phyloP scores from a whole-genome alignment of 2,329 filamentous ascomycete genomes.

The Cercospora sp. region DNA sequence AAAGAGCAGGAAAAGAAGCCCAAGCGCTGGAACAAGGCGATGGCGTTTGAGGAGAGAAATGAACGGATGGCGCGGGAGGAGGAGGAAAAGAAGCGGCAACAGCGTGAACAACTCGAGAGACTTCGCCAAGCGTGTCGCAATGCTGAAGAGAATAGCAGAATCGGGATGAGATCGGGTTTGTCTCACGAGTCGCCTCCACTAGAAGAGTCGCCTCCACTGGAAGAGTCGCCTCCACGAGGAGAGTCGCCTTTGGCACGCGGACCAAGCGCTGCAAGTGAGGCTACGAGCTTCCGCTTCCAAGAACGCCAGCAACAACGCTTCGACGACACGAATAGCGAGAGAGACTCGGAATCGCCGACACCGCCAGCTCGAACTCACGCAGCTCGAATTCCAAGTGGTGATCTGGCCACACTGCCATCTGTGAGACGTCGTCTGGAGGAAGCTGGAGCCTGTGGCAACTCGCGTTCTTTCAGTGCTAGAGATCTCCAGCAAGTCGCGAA shows the following conservation, averaged over 20 bases:
- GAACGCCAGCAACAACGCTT: background rate
- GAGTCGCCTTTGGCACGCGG: background rate
- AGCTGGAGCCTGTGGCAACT: background rate
- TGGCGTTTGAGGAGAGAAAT: background rate
- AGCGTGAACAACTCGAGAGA: background rate
- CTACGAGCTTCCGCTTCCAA: background rate
- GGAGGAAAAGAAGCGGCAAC: background rate
- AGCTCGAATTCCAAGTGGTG: background rate
- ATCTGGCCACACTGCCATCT: background rate
- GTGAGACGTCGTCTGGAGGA: background rate
- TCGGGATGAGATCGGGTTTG: background rate
- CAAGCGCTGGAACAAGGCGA: background rate
- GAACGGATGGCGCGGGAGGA: background rate
- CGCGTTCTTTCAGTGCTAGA: background rate
- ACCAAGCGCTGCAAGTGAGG: background rate
- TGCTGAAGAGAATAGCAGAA: background rate
- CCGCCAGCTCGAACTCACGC: background rate
- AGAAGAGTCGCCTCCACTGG: background rate
- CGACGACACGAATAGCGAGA: background rate
- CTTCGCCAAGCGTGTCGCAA: background rate
- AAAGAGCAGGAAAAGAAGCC: background rate
- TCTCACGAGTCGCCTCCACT: background rate
- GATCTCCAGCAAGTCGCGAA: background rate
- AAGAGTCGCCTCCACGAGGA: background rate
- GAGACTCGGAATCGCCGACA: background rate